Conservation (phyloP, 2,329 filamentous ascomycete genomes). For the Talaromyces sp. region DNA sequence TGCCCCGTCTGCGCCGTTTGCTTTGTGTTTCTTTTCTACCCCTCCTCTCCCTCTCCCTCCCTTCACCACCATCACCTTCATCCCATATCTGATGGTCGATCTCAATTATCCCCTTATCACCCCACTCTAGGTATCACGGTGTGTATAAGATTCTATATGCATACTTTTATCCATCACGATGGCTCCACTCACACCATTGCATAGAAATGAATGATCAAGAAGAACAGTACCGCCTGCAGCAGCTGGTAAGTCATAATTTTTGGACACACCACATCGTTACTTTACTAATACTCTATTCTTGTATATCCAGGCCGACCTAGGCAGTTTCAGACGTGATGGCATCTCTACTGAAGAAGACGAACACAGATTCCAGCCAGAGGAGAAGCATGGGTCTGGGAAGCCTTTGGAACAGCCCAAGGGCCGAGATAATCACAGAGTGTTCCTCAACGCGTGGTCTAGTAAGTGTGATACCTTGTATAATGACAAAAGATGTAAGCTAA, state of each 20-base stretch:
- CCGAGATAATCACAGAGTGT: neutral
- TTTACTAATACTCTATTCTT: neutral
- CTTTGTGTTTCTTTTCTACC: neutral
- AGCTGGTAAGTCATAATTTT: neutral
- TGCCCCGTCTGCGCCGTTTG: neutral
- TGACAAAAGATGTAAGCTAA: neutral
- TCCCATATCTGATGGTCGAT: neutral
- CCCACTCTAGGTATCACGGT: neutral
- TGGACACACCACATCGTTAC: neutral
- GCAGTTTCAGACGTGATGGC: neutral
- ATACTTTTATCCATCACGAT: neutral
- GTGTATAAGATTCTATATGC: neutral
- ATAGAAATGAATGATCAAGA: neutral
- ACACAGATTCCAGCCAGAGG: neutral
- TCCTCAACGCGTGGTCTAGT: neutral
- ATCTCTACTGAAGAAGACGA: neutral
- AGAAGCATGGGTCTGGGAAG: neutral
- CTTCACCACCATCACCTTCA: neutral
- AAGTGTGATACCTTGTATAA: neutral
- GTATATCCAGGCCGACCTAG: neutral
- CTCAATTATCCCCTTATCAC: neutral
- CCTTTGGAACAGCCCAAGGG: neutral
- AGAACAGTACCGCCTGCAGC: neutral
- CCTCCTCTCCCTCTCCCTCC: neutral
- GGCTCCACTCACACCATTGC: neutral